phyloP scores from a whole-genome alignment of 2,329 filamentous ascomycete species.

The Colletotrichum ledebouriae region DNA sequence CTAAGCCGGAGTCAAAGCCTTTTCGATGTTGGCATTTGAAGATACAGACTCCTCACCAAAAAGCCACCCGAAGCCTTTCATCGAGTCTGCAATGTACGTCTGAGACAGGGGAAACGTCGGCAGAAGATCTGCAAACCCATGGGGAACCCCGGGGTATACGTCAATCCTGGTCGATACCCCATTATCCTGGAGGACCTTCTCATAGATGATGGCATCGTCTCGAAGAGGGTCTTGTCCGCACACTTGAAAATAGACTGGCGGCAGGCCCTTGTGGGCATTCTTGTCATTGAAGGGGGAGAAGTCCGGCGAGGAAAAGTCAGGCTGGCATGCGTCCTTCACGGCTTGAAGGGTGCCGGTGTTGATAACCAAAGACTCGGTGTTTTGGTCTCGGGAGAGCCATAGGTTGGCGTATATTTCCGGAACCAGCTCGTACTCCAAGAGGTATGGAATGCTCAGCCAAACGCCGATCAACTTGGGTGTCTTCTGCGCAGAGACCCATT shows the following conservation, averaged over 20 bases:
- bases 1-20: not conserved
- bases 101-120: not conserved
- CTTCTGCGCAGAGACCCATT: conserved; percentile 20
- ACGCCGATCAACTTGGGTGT: conserved; percentile 17
- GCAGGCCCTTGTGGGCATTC: conserved; percentile 52
- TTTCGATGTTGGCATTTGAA: not conserved
- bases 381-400: conserved; percentile 57
- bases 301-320: conserved; percentile 47
- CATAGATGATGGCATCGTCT: conserved; percentile 63
- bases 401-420: conserved; percentile 54
- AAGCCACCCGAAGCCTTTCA: conserved; percentile 27
- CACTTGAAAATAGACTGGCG: conserved; percentile 61
- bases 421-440: conserved; percentile 31
- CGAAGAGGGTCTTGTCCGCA: conserved; percentile 62
- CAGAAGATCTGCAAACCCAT: conserved; percentile 31
- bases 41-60: conserved; percentile 7
- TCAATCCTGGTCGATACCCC: conserved; percentile 29
- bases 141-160: conserved; percentile 30
- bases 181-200: conserved; percentile 46
- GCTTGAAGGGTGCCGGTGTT: conserved; percentile 45
- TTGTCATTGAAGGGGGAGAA: conserved; percentile 51
- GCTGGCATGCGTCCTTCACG: conserved; percentile 49
- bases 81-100: conserved; percentile 3
- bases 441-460: conserved; percentile 27
- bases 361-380: conserved; percentile 53